Base-by-base conservation (phyloP, 192 early-diverging fungal species). In the Coemansia sp. region DNA sequence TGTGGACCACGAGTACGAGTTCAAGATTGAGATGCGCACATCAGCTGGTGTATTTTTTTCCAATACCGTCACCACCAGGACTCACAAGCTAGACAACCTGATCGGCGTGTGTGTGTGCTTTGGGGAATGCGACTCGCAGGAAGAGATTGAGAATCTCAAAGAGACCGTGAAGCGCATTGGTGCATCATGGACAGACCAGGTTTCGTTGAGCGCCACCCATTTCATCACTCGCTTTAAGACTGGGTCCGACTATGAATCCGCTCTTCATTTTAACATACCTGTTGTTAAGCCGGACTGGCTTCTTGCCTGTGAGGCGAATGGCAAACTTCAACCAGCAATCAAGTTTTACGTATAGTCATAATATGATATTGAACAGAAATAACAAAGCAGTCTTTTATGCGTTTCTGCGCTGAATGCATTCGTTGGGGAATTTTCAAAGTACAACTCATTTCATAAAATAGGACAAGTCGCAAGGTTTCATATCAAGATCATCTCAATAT, bases 81-180 rank as follows among this genome's bases (percentile, higher is more conserved):
- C 98, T 7, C 98, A 99, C 74, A 85, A 91, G 39, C 83, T 99
- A 77, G 96, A 98, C 49, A 98, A 99, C 73, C 86, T 99, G 40
- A 98, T 94, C n/a, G 98, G 98, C 16, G 94, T 98, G 65, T 87
- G 92, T 67, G 92, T 98, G 22, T 93, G 92, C 72, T 99, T 99
- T 86, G 98, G 98, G 41, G 86, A 85, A 5, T 94, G 97, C 73
- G 91, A 92, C 63, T 82, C 86, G 19, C 89, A 91, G 42, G 84
- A 84, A 11, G 93, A 92, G 21, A 75, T 91, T 26, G 88, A 88
- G 45, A 85, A 88, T 46, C 85, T 98, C 64, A 92, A 94, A 68
- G 88, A 86, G 40, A 69, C 89, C 2, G 61, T 98, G 39, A 82
- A 84, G 41, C 87, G 92, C 52, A 95, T 98, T 64, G 94, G 94